Base-by-base conservation (phyloP, 2,329 filamentous ascomycete genomes). In the Exophiala calicioides region DNA sequence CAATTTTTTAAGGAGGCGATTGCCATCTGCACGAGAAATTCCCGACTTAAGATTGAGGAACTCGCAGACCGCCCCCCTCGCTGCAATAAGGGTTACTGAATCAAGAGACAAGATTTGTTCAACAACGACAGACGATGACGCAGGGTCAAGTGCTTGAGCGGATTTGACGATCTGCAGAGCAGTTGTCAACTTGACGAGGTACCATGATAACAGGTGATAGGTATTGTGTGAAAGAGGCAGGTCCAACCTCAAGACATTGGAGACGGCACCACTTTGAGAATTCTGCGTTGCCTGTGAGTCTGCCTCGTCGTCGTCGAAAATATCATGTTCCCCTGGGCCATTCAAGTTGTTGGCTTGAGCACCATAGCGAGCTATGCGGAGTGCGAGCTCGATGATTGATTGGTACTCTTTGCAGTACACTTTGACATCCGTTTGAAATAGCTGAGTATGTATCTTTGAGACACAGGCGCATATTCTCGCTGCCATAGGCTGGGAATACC, bases 1-100 rank as follows among this genome's bases (percentile, higher is more conserved):
- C 27, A 79, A 58, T 49, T 70, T 63, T 40, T 72, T 69, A 9
- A 81, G 62, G 4, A 81, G 56, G 3, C 58, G 61, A 16, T 74
- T 66, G 10, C 71, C 62, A 38, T 72, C 70, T 21, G 59, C 20
- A 10, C 55, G 47, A 21, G 39, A 42, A 6, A 52, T 43, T 16
- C 41, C 48, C 5, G 40, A 29, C 9, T 43, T 38, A 7, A 52
- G 29, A 4, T 23, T 23, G 7, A 59, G 36, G 24, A 52, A 53
- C n/a, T 55, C 42, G 4, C 36, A 13, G 4, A 59, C 39, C 3
- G 48, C 41, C 13, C 46, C 31, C 6, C 56, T 44, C 4, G 47
- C 41, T 18, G 44, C 39, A 15, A 59, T 29, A 8, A 59, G 44
- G 5, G 30, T 41, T 8, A 42, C 13, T 13, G 51, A 19, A 27